Percentiles rank a stretch among this genome's conserved stretches.
Conservation (phyloP, 495 filamentous ascomycete genomes). For the Aspergillus sparsus region DNA sequence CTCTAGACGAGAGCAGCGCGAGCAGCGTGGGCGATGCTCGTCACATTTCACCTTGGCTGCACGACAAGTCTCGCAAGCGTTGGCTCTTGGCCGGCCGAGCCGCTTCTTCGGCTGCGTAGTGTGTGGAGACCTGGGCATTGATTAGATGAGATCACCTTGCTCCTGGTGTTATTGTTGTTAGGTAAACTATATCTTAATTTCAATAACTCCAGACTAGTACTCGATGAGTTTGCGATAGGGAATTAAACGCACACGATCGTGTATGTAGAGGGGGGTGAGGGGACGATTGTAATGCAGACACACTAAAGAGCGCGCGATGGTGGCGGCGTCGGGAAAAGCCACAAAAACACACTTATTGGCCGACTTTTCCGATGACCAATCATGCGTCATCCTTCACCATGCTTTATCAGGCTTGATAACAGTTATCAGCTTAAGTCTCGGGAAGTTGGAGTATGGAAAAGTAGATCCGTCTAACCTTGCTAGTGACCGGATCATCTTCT, state of each 20-base stretch:
- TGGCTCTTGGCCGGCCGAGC: constrained; percentile 1
- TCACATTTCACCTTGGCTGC: constrained; percentile 8
- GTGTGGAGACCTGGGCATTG: neutral
- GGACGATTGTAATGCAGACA: too few species aligned
- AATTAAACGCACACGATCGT: too few species aligned
- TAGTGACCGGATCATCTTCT: too few species aligned
- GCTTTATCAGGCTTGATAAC: neutral
- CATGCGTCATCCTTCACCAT: neutral
- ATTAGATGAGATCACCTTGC: neutral
- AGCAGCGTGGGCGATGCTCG: neutral
- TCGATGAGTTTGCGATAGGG: too few species aligned
- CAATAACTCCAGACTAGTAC: too few species aligned
- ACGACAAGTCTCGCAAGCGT: constrained; percentile 4
- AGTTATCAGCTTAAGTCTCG: neutral
- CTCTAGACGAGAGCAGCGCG: neutral
- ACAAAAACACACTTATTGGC: neutral
- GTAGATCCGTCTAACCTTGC: too few species aligned
- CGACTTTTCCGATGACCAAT: constrained; percentile 10
- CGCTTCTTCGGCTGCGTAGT: neutral
- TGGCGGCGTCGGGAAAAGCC: neutral
- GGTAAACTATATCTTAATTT: neutral
- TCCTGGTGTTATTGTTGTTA: neutral
- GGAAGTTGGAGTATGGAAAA: too few species aligned
- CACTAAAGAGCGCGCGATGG: too few species aligned
- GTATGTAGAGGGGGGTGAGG: neutral